phyloP scores from a whole-genome alignment of 1,284 basidiomycete genomes.

The Gomphus sp. region DNA sequence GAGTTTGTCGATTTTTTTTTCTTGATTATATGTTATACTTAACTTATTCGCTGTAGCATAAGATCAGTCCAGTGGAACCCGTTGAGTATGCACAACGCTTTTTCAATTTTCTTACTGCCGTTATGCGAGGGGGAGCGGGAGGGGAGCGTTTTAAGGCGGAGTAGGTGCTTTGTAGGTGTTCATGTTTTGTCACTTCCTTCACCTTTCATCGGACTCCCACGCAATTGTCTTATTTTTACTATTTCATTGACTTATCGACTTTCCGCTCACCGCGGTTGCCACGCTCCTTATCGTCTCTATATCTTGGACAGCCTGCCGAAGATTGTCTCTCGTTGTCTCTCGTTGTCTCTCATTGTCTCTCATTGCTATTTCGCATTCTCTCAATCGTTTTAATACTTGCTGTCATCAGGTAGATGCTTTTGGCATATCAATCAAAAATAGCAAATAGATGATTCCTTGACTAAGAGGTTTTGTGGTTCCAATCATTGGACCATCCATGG shows the following conservation, averaged over 20 bases:
- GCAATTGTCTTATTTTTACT: background rate
- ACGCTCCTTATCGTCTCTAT: background rate
- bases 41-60: slow-evolving; percentile 48
- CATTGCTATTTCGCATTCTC: background rate
- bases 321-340: background rate
- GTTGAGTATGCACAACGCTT: slow-evolving; percentile 81
- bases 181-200: background rate
- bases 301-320: background rate
- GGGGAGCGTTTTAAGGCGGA: slow-evolving; percentile 52
- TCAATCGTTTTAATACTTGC: background rate
- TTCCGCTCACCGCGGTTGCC: background rate
- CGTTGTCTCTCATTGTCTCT: background rate
- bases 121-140: slow-evolving; percentile 78
- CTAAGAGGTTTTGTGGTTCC: background rate
- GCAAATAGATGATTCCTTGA: background rate
- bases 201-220: background rate
- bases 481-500: no score
- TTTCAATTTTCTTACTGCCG: slow-evolving; percentile 77
- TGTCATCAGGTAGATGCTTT: background rate
- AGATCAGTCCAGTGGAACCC: slow-evolving; percentile 88
- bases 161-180: slow-evolving; percentile 10
- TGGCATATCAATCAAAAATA: background rate
- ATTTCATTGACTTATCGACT: background rate
- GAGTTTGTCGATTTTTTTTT: slow-evolving; percentile 43
- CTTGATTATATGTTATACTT: background rate